A percentile compares a stretch with the other conserved stretches of the same genome.
phyloP scores from a whole-genome alignment of 2,329 filamentous ascomycete species.

The Venturia aucupariae region DNA sequence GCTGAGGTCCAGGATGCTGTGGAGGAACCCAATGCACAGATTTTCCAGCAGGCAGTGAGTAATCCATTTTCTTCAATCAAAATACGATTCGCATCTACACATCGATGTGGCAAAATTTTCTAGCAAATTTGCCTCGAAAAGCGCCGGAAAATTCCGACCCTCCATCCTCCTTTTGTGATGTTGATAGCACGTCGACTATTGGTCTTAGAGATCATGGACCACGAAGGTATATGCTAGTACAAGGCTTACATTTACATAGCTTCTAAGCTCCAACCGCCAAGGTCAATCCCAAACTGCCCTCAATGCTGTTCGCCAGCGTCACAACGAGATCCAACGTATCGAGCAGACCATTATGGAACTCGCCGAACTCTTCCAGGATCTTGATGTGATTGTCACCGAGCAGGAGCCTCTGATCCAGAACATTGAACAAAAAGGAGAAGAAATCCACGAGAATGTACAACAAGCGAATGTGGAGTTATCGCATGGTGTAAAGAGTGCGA shows the following conservation, averaged over 20 bases:
- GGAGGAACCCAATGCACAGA: constrained; percentile 63
- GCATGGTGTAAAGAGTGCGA: constrained; percentile 72
- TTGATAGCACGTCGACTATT: no score
- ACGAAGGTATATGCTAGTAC: background rate
- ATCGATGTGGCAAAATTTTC: no score
- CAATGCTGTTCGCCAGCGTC: constrained; percentile 70
- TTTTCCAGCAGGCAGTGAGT: constrained; percentile 71
- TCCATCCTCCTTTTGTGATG: no score
- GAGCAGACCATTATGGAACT: constrained; percentile 84
- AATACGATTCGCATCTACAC: no score
- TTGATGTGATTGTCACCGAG: constrained; percentile 76
- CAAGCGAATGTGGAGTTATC: constrained; percentile 79
- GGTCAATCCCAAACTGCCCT: constrained; percentile 74
- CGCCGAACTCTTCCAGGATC: constrained; percentile 77
- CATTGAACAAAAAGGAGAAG: constrained; percentile 80
- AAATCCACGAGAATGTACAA: constrained; percentile 73
- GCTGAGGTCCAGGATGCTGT: constrained; percentile 70
- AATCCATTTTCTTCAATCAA: background rate
- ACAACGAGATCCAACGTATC: constrained; percentile 84
- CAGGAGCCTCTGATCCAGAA: constrained; percentile 72
- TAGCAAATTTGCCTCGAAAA: no score
- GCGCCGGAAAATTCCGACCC: no score
- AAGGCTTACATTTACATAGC: constrained; percentile 27
- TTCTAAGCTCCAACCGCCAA: constrained; percentile 71
- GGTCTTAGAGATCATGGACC: background rate